phyloP scores from a whole-genome alignment of 108 stramenopile species.

The Epipyxis sp. region DNA sequence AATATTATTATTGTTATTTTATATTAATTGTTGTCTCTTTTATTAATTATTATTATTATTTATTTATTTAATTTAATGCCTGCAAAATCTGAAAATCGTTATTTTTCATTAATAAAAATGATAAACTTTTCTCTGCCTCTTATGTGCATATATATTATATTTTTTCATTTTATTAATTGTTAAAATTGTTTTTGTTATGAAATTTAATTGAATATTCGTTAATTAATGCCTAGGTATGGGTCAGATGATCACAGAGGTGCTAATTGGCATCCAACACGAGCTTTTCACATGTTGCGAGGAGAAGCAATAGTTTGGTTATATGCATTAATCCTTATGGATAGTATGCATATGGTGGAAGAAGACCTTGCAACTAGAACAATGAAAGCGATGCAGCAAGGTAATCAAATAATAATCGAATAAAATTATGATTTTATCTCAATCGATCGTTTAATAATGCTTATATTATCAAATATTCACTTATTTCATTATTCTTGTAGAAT shows the following conservation, averaged over 20 bases:
- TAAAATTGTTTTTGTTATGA: too few relatives aligned
- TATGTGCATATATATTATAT: too few relatives aligned
- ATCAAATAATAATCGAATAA: too few relatives aligned
- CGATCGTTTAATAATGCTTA: not conserved
- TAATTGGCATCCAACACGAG: constrained; percentile 25
- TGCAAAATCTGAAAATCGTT: too few relatives aligned
- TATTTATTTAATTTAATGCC: too few relatives aligned
- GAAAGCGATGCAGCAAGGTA: too few relatives aligned
- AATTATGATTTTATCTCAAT: not conserved
- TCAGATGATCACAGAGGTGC: constrained; percentile 16
- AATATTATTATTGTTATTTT: not conserved
- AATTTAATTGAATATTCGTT: too few relatives aligned
- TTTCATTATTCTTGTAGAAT: not conserved
- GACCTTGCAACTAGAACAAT: constrained; percentile 7
- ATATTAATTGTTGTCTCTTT: not conserved
- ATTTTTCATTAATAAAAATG: too few relatives aligned
- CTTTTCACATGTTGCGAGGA: constrained; percentile 19
- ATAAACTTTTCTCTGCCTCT: too few relatives aligned
- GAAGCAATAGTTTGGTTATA: constrained; percentile 25
- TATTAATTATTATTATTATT: not conserved
- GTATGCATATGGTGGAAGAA: constrained; percentile 6
- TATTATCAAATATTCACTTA: not conserved
- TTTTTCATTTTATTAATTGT: too few relatives aligned
- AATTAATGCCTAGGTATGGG: too few relatives aligned
- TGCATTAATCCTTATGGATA: not conserved